Conservation (phyloP, 768 basidiomycete species). For the Pisolithus orientalis region DNA sequence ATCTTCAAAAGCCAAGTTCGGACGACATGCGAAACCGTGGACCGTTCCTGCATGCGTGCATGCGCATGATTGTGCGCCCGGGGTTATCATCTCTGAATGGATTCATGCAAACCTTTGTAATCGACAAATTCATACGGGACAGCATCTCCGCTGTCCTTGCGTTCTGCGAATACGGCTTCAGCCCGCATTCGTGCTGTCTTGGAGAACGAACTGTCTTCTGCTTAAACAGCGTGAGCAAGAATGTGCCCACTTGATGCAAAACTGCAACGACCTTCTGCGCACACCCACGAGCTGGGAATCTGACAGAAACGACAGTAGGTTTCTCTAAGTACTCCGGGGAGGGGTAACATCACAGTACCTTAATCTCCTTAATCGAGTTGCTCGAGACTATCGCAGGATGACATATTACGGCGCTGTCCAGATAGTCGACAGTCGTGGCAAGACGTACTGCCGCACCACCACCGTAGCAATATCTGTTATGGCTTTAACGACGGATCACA, state of each 20-base stretch:
- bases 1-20: constrained; percentile 36
- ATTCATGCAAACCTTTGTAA: constrained; percentile 26
- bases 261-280: constrained; percentile 29
- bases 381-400: constrained; percentile 32
- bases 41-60: constrained; percentile 29
- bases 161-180: constrained; percentile 25
- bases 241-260: background rate
- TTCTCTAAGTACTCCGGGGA: background rate
- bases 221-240: background rate
- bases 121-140: constrained; percentile 31
- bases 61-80: constrained; percentile 1
- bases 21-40: constrained; percentile 45
- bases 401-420: constrained; percentile 34
- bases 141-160: constrained; percentile 21
- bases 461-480: constrained; percentile 34
- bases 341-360: constrained; percentile 1
- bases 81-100: background rate
- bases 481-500: background rate
- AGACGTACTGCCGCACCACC: constrained; percentile 25
- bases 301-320: constrained; percentile 1
- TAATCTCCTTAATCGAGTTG: constrained; percentile 32
- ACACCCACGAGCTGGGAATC: constrained; percentile 29
- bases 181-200: constrained; percentile 18
- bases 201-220: constrained; percentile 31
- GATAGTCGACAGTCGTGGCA: constrained; percentile 19